Evolutionary conservation across 1,139 yeast species (phyloP), one percentile per base, ranked within the genome.

Genomic region (Geotrichum phurueaensis): DNA sequence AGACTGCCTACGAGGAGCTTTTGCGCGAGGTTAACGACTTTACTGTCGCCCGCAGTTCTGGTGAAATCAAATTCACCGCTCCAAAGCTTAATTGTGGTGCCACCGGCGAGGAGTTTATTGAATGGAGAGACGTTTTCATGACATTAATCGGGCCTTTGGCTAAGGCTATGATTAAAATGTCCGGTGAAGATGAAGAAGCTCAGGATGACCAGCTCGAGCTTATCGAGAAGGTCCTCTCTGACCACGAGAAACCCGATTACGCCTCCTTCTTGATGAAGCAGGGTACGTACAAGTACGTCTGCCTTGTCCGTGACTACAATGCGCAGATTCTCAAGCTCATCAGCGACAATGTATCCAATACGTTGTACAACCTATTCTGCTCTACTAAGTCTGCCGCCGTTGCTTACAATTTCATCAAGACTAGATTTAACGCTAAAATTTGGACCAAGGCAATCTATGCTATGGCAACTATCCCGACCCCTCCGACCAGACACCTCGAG

Each of bases 151-250:
- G 58, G 9, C 61, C 61, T 18, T 25, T 59, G 18, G 61, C 61
- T 10, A 54, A 59, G 52, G 51, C 57, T 33, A 59, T 59, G 58
- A 51, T 54, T 12, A 20, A 51, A 31, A 59, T 59, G 61, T 23
- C 58, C 7, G 61, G 61, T 18, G 61, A 59, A 27, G 61, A 59
- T 36, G 61, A 59, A 25, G 61, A 54, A 36, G 58, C 58, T 18
- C 61, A 59, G 47, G 58, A 54, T 25, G 58, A 55, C 51, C 61
- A 59, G 25, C 55, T 59, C 13, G 56, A 59, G 43, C 51, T 59
- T 12, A 59, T 59, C 33, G 56, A 54, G 10, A 59, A 59, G 23
- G 61, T 59, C 15, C 36, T 59, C 15, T 49, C 57, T 2, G 61
- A 59, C 23, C 33, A 23, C 13, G 48, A 54, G 13, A 45, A 54